Evolutionary conservation across 1,284 basidiomycete species (phyloP).

Genomic region (Leccinum subrobustum): DNA sequence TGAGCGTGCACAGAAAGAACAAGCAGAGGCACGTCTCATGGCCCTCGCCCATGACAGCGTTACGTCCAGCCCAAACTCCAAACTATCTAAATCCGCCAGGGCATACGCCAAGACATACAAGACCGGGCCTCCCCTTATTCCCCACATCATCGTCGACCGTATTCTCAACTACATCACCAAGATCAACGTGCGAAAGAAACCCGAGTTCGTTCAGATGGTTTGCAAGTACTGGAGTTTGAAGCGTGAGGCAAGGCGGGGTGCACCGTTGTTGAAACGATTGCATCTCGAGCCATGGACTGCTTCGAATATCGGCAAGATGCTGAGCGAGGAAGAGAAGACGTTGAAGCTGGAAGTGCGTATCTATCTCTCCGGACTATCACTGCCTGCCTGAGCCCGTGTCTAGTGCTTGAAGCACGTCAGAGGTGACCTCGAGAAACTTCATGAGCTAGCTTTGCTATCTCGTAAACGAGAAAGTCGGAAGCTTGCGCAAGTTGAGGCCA

Average conservation of each 20-base stretch:
- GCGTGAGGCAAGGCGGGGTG: constrained; percentile 88
- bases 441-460: constrained; percentile 69
- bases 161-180: constrained; percentile 79
- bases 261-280: constrained; percentile 89
- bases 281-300: constrained; percentile 99
- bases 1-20: constrained; percentile 53
- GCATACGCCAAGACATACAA: constrained; percentile 53
- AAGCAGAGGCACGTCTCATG: constrained; percentile 56
- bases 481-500: constrained; percentile 66
- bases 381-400: constrained; percentile 14
- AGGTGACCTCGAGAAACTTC: constrained; percentile 77
- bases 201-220: constrained; percentile 74
- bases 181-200: constrained; percentile 74
- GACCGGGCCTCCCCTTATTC: constrained; percentile 74
- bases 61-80: constrained; percentile 39
- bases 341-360: constrained; percentile 76
- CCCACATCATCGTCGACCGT: constrained; percentile 70
- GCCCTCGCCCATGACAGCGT: constrained; percentile 53
- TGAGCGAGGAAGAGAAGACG: constrained; percentile 82
- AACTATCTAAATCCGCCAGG: constrained; percentile 67
- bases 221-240: constrained; percentile 98
- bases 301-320: constrained; percentile 55
- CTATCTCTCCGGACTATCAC: not conserved
- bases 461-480: constrained; percentile 87
- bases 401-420: constrained; percentile 72